phyloP scores from a whole-genome alignment of 108 stramenopile species.

The Fistulifera pelliculosa region DNA sequence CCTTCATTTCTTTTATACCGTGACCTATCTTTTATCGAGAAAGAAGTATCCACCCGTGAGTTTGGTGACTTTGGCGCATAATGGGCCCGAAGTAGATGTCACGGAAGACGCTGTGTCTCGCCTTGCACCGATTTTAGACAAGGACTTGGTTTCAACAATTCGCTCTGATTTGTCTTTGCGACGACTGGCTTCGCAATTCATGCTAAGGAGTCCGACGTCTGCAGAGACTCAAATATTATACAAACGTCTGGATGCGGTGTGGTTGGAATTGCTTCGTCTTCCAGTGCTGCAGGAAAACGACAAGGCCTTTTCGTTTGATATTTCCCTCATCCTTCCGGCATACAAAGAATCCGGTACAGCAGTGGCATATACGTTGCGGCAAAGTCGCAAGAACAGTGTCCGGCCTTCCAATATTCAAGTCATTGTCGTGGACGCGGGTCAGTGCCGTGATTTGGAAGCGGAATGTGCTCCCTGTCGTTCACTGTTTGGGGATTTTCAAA shows the following conservation, averaged over 20 bases:
- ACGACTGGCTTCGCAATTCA: slow-evolving; percentile 1
- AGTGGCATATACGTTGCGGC: slow-evolving; percentile 1
- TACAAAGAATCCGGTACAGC: slow-evolving; percentile 31
- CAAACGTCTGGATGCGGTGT: not conserved
- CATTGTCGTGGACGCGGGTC: slow-evolving; percentile 49
- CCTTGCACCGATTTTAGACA: not conserved
- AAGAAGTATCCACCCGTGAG: not conserved
- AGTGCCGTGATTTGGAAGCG: slow-evolving; percentile 21
- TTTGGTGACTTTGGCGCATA: not conserved
- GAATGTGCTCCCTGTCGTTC: too few relatives aligned
- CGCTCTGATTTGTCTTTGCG: not conserved
- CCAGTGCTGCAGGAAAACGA: not conserved
- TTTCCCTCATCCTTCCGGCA: slow-evolving; percentile 60
- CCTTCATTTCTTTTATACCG: not conserved
- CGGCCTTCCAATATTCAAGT: slow-evolving; percentile 26
- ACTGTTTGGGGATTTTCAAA: not conserved
- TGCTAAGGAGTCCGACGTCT: not conserved
- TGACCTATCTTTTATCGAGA: not conserved
- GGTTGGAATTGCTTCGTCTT: not conserved
- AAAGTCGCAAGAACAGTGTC: not conserved
- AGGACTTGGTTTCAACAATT: not conserved
- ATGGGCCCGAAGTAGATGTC: not conserved
- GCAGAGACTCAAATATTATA: not conserved
- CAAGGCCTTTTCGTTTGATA: not conserved
- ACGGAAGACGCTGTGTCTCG: not conserved